A percentile compares a stretch with the other conserved stretches of the same genome.
Conservation (phyloP, 2,329 filamentous ascomycete species). For the Ceratocystis huliohia region DNA sequence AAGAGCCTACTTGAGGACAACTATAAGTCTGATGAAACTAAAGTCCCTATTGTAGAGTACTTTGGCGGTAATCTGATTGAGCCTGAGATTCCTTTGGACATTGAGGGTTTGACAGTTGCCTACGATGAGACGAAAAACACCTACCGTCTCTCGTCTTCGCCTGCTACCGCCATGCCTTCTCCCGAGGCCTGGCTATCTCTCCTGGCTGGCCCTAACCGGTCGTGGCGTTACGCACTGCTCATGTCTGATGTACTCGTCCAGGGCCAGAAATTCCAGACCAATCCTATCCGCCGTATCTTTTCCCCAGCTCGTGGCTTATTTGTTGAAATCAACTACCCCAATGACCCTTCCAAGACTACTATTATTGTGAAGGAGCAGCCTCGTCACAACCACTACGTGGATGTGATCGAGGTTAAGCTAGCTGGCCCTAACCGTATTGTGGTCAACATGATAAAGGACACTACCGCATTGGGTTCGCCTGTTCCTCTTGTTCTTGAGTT, state of each 20-base stretch:
- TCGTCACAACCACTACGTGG: constrained; percentile 71
- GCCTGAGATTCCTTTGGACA: constrained; percentile 56
- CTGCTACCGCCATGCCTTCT: constrained; percentile 62
- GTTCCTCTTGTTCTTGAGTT: constrained; percentile 79
- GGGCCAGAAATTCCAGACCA: constrained; percentile 92
- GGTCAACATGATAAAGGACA: constrained; percentile 85
- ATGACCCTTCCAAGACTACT: constrained; percentile 68
- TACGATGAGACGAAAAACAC: constrained; percentile 66
- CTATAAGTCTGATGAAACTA: constrained; percentile 59
- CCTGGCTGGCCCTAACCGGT: constrained; percentile 71
- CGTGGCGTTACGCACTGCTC: constrained; percentile 91
- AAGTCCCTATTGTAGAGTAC: constrained; percentile 81
- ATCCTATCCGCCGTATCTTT: constrained; percentile 86
- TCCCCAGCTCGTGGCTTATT: constrained; percentile 74
- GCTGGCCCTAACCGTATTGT: constrained; percentile 65
- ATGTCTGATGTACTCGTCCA: constrained; percentile 89
- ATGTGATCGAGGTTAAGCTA: constrained; percentile 76
- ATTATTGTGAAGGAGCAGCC: constrained; percentile 82
- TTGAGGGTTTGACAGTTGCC: constrained; percentile 75
- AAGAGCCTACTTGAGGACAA: constrained; percentile 63
- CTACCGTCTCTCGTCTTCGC: constrained; percentile 68
- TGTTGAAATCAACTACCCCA: constrained; percentile 74
- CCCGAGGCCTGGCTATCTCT: constrained; percentile 77
- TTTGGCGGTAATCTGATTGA: constrained; percentile 82
- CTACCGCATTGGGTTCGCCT: constrained; percentile 70